These are phyloP conservation scores for Solanum infundibuliforme DNA, from an alignment of 257 asterid species.

Conservation along the genomic window DNA sequence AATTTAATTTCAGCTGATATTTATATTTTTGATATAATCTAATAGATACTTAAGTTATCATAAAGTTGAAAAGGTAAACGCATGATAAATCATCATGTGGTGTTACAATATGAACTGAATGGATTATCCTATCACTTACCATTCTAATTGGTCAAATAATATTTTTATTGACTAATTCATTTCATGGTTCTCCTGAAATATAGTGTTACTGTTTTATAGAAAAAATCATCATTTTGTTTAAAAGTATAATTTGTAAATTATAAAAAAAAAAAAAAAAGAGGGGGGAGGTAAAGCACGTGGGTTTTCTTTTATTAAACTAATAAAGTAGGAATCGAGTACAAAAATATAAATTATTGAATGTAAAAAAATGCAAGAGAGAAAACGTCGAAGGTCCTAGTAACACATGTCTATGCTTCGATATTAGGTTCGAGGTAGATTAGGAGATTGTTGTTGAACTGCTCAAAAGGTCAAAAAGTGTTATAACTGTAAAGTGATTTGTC, in stretches of 20 bases:
- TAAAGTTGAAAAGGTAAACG: too few species aligned
- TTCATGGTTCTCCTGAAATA: background rate
- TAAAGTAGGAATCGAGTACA: background rate
- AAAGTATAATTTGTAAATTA: background rate
- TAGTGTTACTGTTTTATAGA: background rate
- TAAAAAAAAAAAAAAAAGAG: rapidly evolving
- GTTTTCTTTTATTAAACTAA: too few species aligned
- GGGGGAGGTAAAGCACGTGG: too few species aligned
- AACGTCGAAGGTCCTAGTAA: background rate
- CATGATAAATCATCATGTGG: too few species aligned
- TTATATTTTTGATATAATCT: too few species aligned
- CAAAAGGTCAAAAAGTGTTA: background rate
- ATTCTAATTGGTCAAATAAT: background rate
- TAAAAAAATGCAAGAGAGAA: background rate
- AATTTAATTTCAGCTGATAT: too few species aligned
- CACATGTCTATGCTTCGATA: too few species aligned
- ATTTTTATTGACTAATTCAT: background rate
- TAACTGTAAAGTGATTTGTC: too few species aligned
- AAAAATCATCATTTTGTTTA: background rate
- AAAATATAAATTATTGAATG: too few species aligned
- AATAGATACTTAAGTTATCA: too few species aligned
- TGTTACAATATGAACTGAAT: background rate
- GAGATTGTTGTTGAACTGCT: background rate
- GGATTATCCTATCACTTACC: background rate
- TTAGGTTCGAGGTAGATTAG: background rate